Base-by-base conservation (phyloP, 148 eudicot genomes). In the Camellia sinensis region DNA sequence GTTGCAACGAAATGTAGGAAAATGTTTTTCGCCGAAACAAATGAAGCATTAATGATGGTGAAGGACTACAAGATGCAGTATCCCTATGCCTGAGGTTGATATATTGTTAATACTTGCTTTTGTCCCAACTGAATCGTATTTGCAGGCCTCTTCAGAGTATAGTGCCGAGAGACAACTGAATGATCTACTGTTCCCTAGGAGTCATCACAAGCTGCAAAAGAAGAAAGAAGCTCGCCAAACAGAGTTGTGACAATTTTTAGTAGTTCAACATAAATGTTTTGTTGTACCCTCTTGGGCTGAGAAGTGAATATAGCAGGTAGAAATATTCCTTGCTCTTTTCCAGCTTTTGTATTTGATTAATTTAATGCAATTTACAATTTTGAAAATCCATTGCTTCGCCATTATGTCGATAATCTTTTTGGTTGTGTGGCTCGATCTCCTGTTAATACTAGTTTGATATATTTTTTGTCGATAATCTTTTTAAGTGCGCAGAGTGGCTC, bases 131-230 rank as follows among this genome's bases (percentile, higher is more conserved):
- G 29, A n/a, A 37, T 63, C 67, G 14, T 65, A 63, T 80, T 78
- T 86, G 87, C 94, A 96, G 99, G 99, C 97, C 81, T 84, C 98
- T 46, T 96, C 99, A 7, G 98, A 93, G 79, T 96, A 96, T 81
- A 89, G 98, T 82, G 99, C 97, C 4, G 99, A 94, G 81, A 96
- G 92, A 86, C 94, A 93, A 83, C 87, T 96, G 65, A 96, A 96
- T 74, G 88, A 92, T 81, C 41, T 93, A 46, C 83, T 96, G 64
- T 96, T 94, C 73, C 98, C 98, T n/a, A 88, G 95, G 84, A 88
- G 80, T 85, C 84, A 84, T 61, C 92, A 89, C 76, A 91, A 85
- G 82, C 73, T 21, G 76, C 91, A 87, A 74, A 92, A 89, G 85
- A 86, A 87, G 82, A 88, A 86, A 88, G 90, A 88, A 86, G 73